Percentiles rank a stretch among this genome's conserved stretches.
These are phyloP conservation scores for Candida glucosophila DNA, from an alignment of 1,139 yeast genomes.

Conservation along the genomic window DNA sequence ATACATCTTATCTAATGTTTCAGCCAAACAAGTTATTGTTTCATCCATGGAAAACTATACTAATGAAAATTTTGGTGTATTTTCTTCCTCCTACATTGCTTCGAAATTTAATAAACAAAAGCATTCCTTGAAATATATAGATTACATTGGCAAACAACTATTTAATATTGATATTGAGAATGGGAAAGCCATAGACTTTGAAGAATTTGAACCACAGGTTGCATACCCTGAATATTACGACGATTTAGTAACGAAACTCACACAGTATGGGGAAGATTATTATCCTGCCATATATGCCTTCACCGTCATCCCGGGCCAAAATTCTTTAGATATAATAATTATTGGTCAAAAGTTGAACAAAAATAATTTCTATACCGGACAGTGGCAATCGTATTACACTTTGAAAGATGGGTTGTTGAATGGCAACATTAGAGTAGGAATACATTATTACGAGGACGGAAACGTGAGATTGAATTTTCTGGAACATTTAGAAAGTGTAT, in stretches of 20 bases:
- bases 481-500: slow-evolving; percentile 24
- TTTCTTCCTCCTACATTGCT: slow-evolving; percentile 25
- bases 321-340: slow-evolving; percentile 35
- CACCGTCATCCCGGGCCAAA: slow-evolving; percentile 28
- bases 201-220: slow-evolving; percentile 20
- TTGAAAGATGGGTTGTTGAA: slow-evolving; percentile 27
- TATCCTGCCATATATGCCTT: slow-evolving; percentile 48
- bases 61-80: slow-evolving; percentile 20
- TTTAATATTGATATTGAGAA: slow-evolving; percentile 56
- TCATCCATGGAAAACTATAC: slow-evolving; percentile 22
- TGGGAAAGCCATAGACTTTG: slow-evolving; percentile 43
- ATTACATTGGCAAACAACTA: slow-evolving; percentile 31
- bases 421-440: slow-evolving; percentile 60
- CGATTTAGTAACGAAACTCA: slow-evolving; percentile 21
- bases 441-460: slow-evolving; percentile 94
- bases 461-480: slow-evolving; percentile 70
- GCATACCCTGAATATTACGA: slow-evolving; percentile 22
- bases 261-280: slow-evolving; percentile 36
- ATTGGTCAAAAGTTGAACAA: slow-evolving; percentile 71
- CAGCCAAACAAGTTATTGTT: slow-evolving; percentile 16
- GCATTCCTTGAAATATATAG: slow-evolving; percentile 29
- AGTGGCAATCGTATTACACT: slow-evolving; percentile 69
- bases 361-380: slow-evolving; percentile 81
- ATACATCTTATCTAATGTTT: slow-evolving; percentile 13
- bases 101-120: slow-evolving; percentile 24